Evolutionary conservation across 495 filamentous ascomycete species (phyloP).

Genomic region (Aspergillus cristatus): DNA sequence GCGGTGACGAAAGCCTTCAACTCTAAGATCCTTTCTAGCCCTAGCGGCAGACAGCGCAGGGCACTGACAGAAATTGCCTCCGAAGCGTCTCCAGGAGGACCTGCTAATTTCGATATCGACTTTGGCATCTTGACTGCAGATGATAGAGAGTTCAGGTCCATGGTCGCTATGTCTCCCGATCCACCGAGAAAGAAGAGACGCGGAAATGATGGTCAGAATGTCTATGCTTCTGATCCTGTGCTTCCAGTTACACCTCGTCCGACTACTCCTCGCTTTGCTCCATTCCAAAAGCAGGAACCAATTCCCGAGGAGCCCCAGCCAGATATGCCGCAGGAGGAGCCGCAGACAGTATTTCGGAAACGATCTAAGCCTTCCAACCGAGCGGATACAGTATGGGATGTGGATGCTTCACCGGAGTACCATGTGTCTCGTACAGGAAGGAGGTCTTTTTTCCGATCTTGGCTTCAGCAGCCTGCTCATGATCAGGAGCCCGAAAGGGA

Average conservation of each 20-base stretch:
- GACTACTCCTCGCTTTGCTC: constrained; percentile 4
- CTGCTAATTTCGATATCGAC: constrained; percentile 27
- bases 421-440: constrained; percentile 16
- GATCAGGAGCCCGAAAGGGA: constrained; percentile 4
- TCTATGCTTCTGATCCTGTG: constrained; percentile 24
- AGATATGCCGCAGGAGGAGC: constrained; percentile 5
- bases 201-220: constrained; percentile 24
- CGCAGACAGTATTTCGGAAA: constrained; percentile 8
- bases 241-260: constrained; percentile 23
- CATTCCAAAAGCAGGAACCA: constrained; percentile 3
- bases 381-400: constrained; percentile 29
- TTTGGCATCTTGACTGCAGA: constrained; percentile 35
- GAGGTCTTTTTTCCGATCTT: constrained; percentile 9
- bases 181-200: constrained; percentile 32
- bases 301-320: constrained; percentile 8
- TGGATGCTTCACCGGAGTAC: constrained; percentile 25
- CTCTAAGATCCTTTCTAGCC: constrained; percentile 31
- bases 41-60: constrained; percentile 34
- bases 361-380: constrained; percentile 19
- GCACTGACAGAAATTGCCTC: constrained; percentile 38
- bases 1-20: constrained; percentile 23
- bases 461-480: constrained; percentile 2
- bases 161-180: constrained; percentile 27
- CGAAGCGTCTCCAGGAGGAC: constrained; percentile 31
- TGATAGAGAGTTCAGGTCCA: constrained; percentile 32